These are phyloP conservation scores for Phellopilus nigrolimitatus DNA, from an alignment of 1,284 basidiomycete species.

Conservation along the genomic window DNA sequence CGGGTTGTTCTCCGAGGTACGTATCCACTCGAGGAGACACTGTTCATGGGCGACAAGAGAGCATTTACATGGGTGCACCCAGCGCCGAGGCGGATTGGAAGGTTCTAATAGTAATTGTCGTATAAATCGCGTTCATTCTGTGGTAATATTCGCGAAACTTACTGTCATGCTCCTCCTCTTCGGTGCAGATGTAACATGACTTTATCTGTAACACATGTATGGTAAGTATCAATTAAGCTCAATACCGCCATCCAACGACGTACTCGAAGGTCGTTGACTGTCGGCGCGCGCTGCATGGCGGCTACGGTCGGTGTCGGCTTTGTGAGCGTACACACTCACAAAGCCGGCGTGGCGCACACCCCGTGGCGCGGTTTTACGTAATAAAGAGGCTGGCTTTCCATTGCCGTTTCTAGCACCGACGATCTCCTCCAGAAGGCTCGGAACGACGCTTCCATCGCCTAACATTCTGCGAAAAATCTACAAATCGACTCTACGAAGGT, in stretches of 20 bases:
- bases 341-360: too few species aligned
- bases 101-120: too few species aligned
- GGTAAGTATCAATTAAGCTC: neutral
- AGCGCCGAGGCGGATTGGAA: constrained; percentile 44
- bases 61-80: constrained; percentile 77
- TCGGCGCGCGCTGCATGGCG: constrained; percentile 11
- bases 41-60: constrained; percentile 74
- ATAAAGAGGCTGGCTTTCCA: too few species aligned
- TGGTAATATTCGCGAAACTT: constrained; percentile 21
- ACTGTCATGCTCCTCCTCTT: constrained; percentile 62
- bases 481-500: too few species aligned
- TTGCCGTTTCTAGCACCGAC: too few species aligned
- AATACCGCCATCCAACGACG: too few species aligned
- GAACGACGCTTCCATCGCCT: too few species aligned
- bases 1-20: constrained; percentile 53
- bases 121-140: too few species aligned
- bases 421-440: too few species aligned
- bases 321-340: too few species aligned
- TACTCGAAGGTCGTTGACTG: constrained; percentile 17
- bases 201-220: constrained; percentile 45
- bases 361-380: too few species aligned
- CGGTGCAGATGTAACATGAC: constrained; percentile 72
- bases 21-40: constrained; percentile 74
- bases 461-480: too few species aligned
- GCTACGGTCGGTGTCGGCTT: neutral